Base-by-base conservation (phyloP, 2,329 filamentous ascomycete species). In the Pseudogymnoascus sp. region DNA sequence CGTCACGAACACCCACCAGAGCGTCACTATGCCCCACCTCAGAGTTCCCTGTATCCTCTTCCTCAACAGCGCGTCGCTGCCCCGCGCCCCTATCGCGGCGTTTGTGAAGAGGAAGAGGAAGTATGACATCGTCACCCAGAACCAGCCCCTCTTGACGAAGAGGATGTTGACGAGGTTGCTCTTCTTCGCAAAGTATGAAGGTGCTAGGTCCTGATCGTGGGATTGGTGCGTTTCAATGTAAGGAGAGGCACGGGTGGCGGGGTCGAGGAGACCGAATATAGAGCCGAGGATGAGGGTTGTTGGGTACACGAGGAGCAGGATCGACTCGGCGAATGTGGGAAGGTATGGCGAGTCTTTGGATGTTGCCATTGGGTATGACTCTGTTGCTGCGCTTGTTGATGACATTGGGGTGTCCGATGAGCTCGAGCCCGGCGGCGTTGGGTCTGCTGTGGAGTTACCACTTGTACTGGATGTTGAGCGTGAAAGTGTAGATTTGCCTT, bases 61-160 rank as follows among this genome's bases (percentile, higher is more conserved):
- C 42, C 76, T 69, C 65, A 77, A 79, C 66, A 80, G 63, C 1
- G 75, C 70, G 4, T 73, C 66, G 37, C 74, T 64, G n/a, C 69
- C 66, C 37, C 73, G 82, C 66, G 72, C 78, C 67, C 71, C 80
- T 21, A 80, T 77, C 23, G 78, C 77, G 1, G 88, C 85, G 71
- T 96, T 89, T 23, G 85, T 86, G 44, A 86, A 74, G 5, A 90
- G 74, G 65, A 96, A 91, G 14, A 84, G 75, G 35, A 83, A 75
- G 70, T 96, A 92, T 0, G 90, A 87, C 8, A 84, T 73, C 0
- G 90, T 92, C 31, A 91, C 86, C 94, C 94, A 99, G 60, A 87
- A 83, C 94, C 94, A 99, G 65, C 93, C 93, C 62, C 90, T 81
- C 80, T 99, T 99, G 71, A 99, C 94, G 72, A 97, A 99, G 70